phyloP scores from a whole-genome alignment of 768 basidiomycete genomes.

The Hygrophorus pudorinus region DNA sequence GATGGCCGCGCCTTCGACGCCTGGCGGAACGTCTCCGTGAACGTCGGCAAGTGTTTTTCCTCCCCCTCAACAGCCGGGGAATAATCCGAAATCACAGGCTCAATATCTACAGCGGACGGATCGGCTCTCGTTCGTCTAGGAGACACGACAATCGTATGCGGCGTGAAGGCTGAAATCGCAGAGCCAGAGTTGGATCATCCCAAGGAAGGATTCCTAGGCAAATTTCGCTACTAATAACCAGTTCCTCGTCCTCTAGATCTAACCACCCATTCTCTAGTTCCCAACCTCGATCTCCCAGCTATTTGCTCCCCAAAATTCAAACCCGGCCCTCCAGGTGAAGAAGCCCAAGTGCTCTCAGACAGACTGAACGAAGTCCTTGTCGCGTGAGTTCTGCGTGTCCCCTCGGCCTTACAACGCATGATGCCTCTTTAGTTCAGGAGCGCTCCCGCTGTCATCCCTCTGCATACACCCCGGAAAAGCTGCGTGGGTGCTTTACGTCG shows the following conservation, averaged over 20 bases:
- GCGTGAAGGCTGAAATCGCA: conserved; percentile 91
- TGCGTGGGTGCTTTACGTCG: conserved; percentile 92
- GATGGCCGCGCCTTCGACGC: conserved; percentile 65
- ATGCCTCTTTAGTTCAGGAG: conserved; percentile 42
- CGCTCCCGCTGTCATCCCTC: conserved; percentile 57
- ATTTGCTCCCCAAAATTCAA: conserved; percentile 92
- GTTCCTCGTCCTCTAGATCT: not conserved
- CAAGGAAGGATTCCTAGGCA: conserved; percentile 76
- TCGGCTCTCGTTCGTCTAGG: conserved; percentile 88
- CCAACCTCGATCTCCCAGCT: conserved; percentile 90
- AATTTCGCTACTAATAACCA: conserved; percentile 13
- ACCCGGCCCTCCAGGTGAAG: conserved; percentile 89
- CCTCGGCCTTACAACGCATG: not conserved
- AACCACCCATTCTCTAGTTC: conserved; percentile 42
- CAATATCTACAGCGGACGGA: conserved; percentile 89
- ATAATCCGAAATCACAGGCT: conserved; percentile 50
- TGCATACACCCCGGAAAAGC: conserved; percentile 75
- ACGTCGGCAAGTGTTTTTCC: conserved; percentile 51
- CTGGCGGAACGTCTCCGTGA: conserved; percentile 71
- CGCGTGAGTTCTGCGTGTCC: too few relatives aligned
- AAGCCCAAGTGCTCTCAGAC: conserved; percentile 86
- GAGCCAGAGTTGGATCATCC: conserved; percentile 78
- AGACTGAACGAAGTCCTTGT: conserved; percentile 70
- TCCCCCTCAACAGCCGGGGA: not conserved
- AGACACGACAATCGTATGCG: conserved; percentile 91